A percentile compares a stretch with the other conserved stretches of the same genome.
phyloP scores from a whole-genome alignment of 495 filamentous ascomycete genomes.

The Pyrenula aspistea region DNA sequence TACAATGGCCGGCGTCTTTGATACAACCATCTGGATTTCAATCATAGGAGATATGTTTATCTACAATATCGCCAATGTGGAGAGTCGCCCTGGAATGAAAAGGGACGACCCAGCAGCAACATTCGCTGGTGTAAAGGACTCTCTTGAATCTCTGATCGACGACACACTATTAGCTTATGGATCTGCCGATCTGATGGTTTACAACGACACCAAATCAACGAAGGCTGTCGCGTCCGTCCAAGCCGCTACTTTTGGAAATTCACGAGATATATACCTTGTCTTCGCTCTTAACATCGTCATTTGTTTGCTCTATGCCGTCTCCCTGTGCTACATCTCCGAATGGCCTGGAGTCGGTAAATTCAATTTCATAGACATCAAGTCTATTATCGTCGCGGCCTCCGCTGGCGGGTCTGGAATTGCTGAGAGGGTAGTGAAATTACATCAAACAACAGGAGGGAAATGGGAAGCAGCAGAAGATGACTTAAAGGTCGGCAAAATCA shows the following conservation, averaged over 20 bases:
- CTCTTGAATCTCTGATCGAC: neutral
- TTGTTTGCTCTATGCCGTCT: neutral
- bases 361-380: neutral
- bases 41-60: neutral
- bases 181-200: neutral
- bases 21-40: neutral
- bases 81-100: neutral
- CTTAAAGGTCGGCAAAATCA: neutral
- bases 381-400: neutral
- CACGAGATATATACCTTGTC: neutral
- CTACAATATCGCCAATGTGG: neutral
- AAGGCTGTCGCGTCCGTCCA: neutral
- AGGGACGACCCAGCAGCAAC: neutral
- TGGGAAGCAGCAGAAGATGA: neutral
- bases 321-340: neutral
- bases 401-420: neutral
- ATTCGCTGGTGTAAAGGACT: neutral
- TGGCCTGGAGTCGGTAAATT: neutral
- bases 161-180: neutral
- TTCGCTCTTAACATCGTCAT: neutral
- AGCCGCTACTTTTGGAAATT: neutral
- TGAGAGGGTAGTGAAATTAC: neutral
- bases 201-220: neutral
- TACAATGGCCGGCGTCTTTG: neutral
- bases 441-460: neutral